Evolutionary conservation across 2,329 filamentous ascomycete species (phyloP).

Genomic region (Pseudomassariella vexata): DNA sequence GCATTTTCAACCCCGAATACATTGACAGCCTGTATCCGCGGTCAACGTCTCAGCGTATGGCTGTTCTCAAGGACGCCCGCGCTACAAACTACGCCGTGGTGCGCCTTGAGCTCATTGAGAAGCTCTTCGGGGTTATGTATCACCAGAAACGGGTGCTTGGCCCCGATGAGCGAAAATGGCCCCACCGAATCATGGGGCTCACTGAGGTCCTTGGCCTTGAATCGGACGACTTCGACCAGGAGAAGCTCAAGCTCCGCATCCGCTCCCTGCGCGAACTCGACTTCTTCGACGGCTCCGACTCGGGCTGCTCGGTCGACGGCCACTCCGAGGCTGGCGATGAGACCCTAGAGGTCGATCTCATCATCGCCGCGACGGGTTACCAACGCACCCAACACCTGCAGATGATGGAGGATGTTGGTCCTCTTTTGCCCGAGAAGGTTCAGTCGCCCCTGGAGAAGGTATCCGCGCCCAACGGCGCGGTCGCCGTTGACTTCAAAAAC

Average conservation of each 20-base stretch:
- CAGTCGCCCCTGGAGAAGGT: constrained; percentile 14
- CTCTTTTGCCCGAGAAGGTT: constrained; percentile 52
- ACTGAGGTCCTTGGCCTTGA: constrained; percentile 60
- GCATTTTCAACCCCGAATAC: constrained; percentile 87
- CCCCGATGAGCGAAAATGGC: constrained; percentile 67
- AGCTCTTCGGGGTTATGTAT: constrained; percentile 83
- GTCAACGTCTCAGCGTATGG: constrained; percentile 54
- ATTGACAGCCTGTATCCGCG: constrained; percentile 72
- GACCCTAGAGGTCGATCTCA: constrained; percentile 66
- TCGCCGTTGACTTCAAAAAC: constrained; percentile 7
- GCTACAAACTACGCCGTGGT: constrained; percentile 95
- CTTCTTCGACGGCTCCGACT: constrained; percentile 28
- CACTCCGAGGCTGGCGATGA: constrained; percentile 37
- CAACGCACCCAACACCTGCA: constrained; percentile 69
- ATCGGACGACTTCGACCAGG: constrained; percentile 35
- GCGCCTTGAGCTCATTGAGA: constrained; percentile 81
- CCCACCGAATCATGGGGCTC: constrained; percentile 70
- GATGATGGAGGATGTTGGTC: constrained; percentile 63
- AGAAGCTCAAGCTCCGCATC: constrained; percentile 52
- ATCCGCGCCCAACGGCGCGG: constrained; percentile 7
- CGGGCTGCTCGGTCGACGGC: constrained; percentile 27
- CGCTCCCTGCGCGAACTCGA: constrained; percentile 34
- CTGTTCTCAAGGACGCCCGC: constrained; percentile 61
- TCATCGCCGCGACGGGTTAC: constrained; percentile 88
- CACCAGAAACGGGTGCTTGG: constrained; percentile 70